Evolutionary conservation across 257 asterid genomes (phyloP).

Genomic region (Nicotiana sylvestris): DNA sequence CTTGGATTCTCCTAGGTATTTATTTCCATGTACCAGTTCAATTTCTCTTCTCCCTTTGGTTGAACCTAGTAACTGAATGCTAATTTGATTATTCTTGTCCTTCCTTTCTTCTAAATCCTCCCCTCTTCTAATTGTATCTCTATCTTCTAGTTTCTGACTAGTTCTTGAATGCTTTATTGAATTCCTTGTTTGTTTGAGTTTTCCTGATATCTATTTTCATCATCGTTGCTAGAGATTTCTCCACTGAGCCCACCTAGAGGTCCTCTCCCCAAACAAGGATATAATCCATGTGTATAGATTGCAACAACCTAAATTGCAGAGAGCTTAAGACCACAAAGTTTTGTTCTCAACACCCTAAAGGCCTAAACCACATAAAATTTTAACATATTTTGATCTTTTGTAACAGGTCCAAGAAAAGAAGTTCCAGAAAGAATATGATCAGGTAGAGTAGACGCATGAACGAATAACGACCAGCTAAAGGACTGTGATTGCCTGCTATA

Average conservation of each 20-base stretch:
- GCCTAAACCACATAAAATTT: background rate
- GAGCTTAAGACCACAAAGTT: background rate
- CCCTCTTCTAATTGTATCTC: too few relatives aligned
- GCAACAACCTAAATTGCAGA: background rate
- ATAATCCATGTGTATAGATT: background rate
- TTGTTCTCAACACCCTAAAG: background rate
- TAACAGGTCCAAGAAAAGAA: background rate
- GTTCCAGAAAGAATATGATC: background rate
- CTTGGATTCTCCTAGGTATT: too few relatives aligned
- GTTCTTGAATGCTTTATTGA: too few relatives aligned
- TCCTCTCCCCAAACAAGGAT: background rate
- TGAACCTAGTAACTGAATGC: too few relatives aligned
- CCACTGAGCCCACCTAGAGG: background rate
- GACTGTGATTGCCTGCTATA: background rate
- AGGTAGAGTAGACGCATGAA: background rate
- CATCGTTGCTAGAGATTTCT: background rate
- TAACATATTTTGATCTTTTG: background rate
- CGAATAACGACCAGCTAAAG: background rate
- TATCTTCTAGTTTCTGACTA: too few relatives aligned
- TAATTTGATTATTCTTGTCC: too few relatives aligned
- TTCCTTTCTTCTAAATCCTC: too few relatives aligned
- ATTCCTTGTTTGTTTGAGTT: too few relatives aligned
- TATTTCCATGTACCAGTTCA: too few relatives aligned
- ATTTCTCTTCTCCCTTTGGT: too few relatives aligned
- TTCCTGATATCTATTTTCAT: background rate